These are phyloP conservation scores for Cucurbita argyrosperma DNA, from an alignment of 306 rosid genomes.

Conservation along the genomic window DNA sequence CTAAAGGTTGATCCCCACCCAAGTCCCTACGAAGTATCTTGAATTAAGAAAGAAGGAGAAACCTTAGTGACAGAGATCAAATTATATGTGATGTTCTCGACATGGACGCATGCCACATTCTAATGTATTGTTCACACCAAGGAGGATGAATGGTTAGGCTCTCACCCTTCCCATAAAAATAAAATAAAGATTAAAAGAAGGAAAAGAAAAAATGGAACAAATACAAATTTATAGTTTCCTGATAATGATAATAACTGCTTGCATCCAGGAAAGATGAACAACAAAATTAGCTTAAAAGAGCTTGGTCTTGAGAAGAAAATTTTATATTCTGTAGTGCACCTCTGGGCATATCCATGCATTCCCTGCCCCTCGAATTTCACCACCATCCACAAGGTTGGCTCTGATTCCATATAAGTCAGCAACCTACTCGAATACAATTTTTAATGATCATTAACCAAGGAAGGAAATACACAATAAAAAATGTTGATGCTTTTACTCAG, in stretches of 20 bases:
- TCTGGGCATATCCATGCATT: slow-evolving; percentile 96
- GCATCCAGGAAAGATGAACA: neutral
- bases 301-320: neutral
- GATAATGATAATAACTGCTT: too few species aligned
- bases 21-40: too few species aligned
- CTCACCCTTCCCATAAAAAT: neutral
- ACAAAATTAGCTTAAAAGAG: neutral
- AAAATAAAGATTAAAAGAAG: too few species aligned
- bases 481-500: neutral
- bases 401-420: slow-evolving; percentile 95
- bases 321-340: slow-evolving; percentile 31
- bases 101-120: too few species aligned
- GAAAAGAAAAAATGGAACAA: too few species aligned
- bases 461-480: neutral
- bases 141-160: neutral
- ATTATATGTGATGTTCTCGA: too few species aligned
- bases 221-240: too few species aligned
- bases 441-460: neutral
- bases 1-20: too few species aligned
- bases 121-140: too few species aligned
- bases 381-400: slow-evolving; percentile 88
- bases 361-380: slow-evolving; percentile 99
- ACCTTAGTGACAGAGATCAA: too few species aligned
- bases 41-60: too few species aligned
- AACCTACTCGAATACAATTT: slow-evolving; percentile 32